Base-by-base conservation (phyloP, 2,329 filamentous ascomycete species). In the Monosporascus sp. region DNA sequence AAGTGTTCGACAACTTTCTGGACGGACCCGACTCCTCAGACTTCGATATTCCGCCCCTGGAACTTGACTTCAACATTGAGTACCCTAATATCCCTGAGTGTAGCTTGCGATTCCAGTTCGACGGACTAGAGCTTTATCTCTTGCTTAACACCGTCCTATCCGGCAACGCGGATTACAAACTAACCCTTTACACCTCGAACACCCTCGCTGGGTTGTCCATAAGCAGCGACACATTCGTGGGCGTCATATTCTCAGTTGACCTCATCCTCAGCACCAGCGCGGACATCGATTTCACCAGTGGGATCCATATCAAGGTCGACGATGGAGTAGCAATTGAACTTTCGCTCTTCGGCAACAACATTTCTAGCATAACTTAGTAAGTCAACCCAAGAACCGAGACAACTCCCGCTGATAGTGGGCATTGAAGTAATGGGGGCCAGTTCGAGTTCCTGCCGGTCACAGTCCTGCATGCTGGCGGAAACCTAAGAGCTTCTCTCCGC, bases 371-470 rank as follows among this genome's bases (percentile, higher is more conserved):
- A 7, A 69, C 64, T 3, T 72, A 81, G 79, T 82, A 67, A 73
- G 79, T 68, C 11, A 20, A 6, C 3, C 25, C 3, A 25, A 9
- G 11, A 47, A 18, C 25, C 11, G 27, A 22, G 25, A 17, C 38
- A 37, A 14, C 43, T 20, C 15, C 17, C 51, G 9, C 49, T 39
- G 52, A 57, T 8, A 24, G 3, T 5, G 24, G 11, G 49, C 51
- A 2, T n/a, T 50, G 8, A 38, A 81, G 78, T 45, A 74, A 77
- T 4, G 78, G 78, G 6, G 80, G 76, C 0, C 64, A 72, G 15
- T 83, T 82, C 54, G 78, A 82, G 52, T 82, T 82, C 53, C 72
- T 84, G 1, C 80, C 81, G 0, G 76, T 83, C 3, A 77, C 70
- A 0, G 66, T 83, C 35, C 65, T 74, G 54, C 74, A 69, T 31